Conservation (phyloP, 805 yeast species). For the Candida coquimbonensis region DNA sequence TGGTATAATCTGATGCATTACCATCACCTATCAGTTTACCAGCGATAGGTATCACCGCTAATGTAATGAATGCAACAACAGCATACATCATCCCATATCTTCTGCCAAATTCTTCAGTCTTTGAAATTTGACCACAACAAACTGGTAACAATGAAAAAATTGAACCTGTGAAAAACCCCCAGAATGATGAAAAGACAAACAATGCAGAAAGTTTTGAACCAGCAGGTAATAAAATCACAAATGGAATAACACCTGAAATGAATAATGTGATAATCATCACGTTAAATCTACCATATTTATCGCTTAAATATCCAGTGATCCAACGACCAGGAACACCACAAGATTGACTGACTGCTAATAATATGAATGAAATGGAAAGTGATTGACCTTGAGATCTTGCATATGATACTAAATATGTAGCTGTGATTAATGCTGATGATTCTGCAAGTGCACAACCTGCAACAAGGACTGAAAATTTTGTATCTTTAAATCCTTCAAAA, state of each 20-base stretch:
- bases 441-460: slow-evolving; percentile 43
- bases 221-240: slow-evolving; percentile 32
- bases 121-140: slow-evolving; percentile 51
- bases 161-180: slow-evolving; percentile 50
- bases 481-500: slow-evolving; percentile 34
- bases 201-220: slow-evolving; percentile 27
- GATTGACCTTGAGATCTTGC: slow-evolving; percentile 38
- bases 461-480: slow-evolving; percentile 35
- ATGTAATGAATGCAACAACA: slow-evolving; percentile 46
- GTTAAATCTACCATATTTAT: slow-evolving; percentile 46
- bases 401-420: slow-evolving; percentile 46
- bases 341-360: slow-evolving; percentile 40
- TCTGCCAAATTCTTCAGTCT: slow-evolving; percentile 45
- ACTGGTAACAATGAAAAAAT: slow-evolving; percentile 50
- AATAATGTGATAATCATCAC: slow-evolving; percentile 35
- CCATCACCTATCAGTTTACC: slow-evolving; percentile 41
- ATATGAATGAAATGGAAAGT: slow-evolving; percentile 32
- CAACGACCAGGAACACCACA: slow-evolving; percentile 39
- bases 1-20: slow-evolving; percentile 26
- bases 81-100: slow-evolving; percentile 53
- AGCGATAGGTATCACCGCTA: slow-evolving; percentile 43
- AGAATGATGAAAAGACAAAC: slow-evolving; percentile 38
- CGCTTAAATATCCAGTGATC: slow-evolving; percentile 36
- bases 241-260: slow-evolving; percentile 24
- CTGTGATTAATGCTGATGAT: slow-evolving; percentile 34